Evolutionary conservation across 1,284 basidiomycete species (phyloP), one percentile per base, ranked within the genome.

Genomic region (Trametes versicolor): DNA sequence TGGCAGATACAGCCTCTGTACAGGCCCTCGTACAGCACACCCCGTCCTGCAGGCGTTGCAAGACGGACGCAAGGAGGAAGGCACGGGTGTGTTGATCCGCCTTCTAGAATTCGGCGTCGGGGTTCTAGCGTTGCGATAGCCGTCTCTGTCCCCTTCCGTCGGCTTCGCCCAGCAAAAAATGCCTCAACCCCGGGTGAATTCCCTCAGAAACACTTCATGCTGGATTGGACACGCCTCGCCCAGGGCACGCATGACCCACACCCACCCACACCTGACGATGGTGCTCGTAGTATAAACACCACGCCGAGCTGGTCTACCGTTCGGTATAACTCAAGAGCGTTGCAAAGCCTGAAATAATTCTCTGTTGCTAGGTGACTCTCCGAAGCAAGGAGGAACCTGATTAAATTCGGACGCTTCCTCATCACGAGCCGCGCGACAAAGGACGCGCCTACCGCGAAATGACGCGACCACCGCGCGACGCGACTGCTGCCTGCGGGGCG

Each of bases 301-400:
- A 39, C 37, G 37, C 37, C 8, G 29, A 32, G 29, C 37, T 39
- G 5, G 37, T 39, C 37, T 39, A 17, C 37, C 15, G 37, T 6
- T 10, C 37, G 13, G 12, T 12, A 2, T 10, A 17, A 39, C 37
- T 39, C 10, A 17, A 36, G 37, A 39, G 8, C 29, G 8, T 17
- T 39, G 12, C 10, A 7, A 19, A n/a, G 19, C n/a, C 19, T 4
- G 41, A 13, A 43, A 17, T 17, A 45, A 39, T 32, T 43, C 49
- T 17, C n/a, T 9, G 59, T 60, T 60, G 59, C 59, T 54, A 60
- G 43, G 59, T 47, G 21, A 60, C 59, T 32, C 21, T 12, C 43
- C 45, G 48, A 50, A 50, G 48, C 23, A 23, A 9, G 8, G 34
- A 36, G 19, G 21, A 41, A 32, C 45, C 17, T 56, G 39, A 56